Conservation (phyloP, 2,329 filamentous ascomycete genomes). For the Pseudomassariella vexata region DNA sequence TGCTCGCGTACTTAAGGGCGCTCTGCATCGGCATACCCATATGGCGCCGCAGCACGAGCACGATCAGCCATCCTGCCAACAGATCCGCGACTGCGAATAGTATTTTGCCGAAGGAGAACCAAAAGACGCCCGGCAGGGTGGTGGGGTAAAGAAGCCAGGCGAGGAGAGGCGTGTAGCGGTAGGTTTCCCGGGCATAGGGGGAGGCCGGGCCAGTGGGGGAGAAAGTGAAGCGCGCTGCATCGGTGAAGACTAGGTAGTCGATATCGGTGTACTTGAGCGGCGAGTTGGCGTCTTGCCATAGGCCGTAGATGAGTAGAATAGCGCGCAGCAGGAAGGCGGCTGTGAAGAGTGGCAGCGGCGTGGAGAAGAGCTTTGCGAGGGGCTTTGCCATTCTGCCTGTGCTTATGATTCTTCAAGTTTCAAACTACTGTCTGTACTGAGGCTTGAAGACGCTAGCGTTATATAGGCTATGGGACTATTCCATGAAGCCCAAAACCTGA, state of each 20-base stretch:
- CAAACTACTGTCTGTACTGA: no score
- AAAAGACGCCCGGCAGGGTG: constrained; percentile 34
- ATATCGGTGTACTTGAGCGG: constrained; percentile 98
- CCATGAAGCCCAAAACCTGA: no score
- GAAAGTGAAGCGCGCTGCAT: constrained; percentile 69
- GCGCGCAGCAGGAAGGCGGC: constrained; percentile 61
- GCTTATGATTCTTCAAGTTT: no score
- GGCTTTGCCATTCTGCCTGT: constrained; percentile 15
- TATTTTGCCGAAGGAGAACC: constrained; percentile 82
- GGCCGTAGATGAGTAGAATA: constrained; percentile 75
- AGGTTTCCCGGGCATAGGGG: constrained; percentile 87
- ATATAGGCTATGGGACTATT: no score
- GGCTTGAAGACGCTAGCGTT: no score
- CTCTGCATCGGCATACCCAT: constrained; percentile 39
- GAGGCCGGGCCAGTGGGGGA: constrained; percentile 29
- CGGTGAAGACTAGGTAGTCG: constrained; percentile 97
- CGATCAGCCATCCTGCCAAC: constrained; percentile 63
- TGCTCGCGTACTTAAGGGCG: constrained; percentile 71
- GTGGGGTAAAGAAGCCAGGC: constrained; percentile 89
- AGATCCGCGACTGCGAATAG: constrained; percentile 82
- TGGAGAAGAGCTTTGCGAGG: constrained; percentile 26
- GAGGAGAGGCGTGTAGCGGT: constrained; percentile 91
- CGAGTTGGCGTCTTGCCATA: constrained; percentile 87
- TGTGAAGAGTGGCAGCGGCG: constrained; percentile 45
- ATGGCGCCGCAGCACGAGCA: constrained; percentile 32